A percentile compares a stretch with the other conserved stretches of the same genome.
Conservation (phyloP, 495 filamentous ascomycete species). For the Penicillium tannophilum region DNA sequence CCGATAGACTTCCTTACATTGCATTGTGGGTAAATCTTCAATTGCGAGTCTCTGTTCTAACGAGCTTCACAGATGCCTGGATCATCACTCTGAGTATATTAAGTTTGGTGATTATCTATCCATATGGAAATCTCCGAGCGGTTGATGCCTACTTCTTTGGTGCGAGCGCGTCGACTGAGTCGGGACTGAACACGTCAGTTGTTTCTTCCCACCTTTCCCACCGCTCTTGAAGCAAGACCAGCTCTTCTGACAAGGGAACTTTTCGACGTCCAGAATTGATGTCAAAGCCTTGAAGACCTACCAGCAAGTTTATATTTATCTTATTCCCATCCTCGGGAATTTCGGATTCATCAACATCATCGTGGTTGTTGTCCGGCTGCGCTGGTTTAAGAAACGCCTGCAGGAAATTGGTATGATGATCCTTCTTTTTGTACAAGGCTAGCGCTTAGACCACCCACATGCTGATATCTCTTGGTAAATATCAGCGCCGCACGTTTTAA, state of each 20-base stretch:
- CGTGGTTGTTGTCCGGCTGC: not conserved
- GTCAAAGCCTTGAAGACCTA: not conserved
- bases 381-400: not conserved
- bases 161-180: slow-evolving; percentile 43
- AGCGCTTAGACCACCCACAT: too few relatives aligned
- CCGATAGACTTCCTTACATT: not conserved
- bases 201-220: not conserved
- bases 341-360: not conserved
- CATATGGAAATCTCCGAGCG: slow-evolving; percentile 42
- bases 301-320: not conserved
- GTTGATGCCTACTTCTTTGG: slow-evolving; percentile 50
- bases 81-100: slow-evolving; percentile 16
- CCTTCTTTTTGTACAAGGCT: too few relatives aligned
- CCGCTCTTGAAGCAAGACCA: too few relatives aligned
- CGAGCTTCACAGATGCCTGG: not conserved
- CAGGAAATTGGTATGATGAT: not conserved
- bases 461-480: too few relatives aligned
- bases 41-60: not conserved
- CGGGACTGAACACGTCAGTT: slow-evolving; percentile 45
- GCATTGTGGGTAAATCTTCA: not conserved
- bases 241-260: not conserved
- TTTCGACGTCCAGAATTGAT: not conserved
- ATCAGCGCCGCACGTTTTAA: too few relatives aligned
- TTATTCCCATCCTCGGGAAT: not conserved
- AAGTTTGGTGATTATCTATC: slow-evolving; percentile 38